phyloP scores from a whole-genome alignment of 805 yeast genomes.

The Candida pseudoglaebosa region DNA sequence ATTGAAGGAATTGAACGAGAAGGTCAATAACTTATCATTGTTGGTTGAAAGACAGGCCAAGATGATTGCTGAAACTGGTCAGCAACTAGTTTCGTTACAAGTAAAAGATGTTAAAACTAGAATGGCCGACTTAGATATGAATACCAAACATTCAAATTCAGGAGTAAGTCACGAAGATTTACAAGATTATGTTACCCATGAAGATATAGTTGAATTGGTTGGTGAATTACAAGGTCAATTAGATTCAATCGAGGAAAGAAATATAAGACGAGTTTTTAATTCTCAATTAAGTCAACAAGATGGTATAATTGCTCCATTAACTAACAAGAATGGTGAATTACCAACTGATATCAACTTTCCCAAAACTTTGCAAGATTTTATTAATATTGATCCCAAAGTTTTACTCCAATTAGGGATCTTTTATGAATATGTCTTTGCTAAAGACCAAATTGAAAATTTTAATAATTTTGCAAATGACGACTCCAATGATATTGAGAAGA shows the following conservation, averaged over 20 bases:
- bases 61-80: slow-evolving; percentile 72
- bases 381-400: slow-evolving; percentile 38
- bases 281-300: slow-evolving; percentile 39
- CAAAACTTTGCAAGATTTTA: slow-evolving; percentile 49
- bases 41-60: slow-evolving; percentile 62
- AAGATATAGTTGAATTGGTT: slow-evolving; percentile 81
- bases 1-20: not conserved
- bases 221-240: slow-evolving; percentile 88
- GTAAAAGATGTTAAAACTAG: slow-evolving; percentile 45
- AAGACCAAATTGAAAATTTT: slow-evolving; percentile 11
- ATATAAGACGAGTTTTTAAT: slow-evolving; percentile 67
- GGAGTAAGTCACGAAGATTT: slow-evolving; percentile 13
- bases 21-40: slow-evolving; percentile 16
- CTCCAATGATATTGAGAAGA: slow-evolving; percentile 4
- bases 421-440: slow-evolving; percentile 74
- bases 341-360: slow-evolving; percentile 59
- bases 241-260: slow-evolving; percentile 72
- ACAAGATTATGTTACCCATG: slow-evolving; percentile 71
- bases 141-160: slow-evolving; percentile 8
- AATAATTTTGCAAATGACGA: slow-evolving; percentile 1
- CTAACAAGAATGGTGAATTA: slow-evolving; percentile 75
- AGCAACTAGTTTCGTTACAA: slow-evolving; percentile 69
- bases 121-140: slow-evolving; percentile 26
- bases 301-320: slow-evolving; percentile 55
- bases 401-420: slow-evolving; percentile 59